Base-by-base conservation (phyloP, 345 rosid species). In the Rhodamnia argentea region DNA sequence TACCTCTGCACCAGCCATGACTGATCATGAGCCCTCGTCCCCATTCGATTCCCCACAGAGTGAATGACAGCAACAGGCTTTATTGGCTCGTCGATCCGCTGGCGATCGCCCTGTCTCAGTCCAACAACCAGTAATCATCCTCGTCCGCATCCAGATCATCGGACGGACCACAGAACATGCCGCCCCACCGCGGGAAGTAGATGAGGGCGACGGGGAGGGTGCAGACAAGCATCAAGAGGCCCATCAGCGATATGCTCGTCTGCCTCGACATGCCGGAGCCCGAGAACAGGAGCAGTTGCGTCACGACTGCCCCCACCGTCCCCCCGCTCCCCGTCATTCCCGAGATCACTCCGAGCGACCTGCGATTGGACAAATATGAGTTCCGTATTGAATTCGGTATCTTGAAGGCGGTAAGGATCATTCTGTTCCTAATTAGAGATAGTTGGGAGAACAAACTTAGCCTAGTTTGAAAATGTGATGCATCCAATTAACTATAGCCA, bases 291-390 rank as follows among this genome's bases (percentile, higher is more conserved):
- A 96, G 44, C 85, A 88, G 37, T 88, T 95, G 95, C 9, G 95
- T 96, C 85, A 90, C 92, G 26, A 94, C 98, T 15, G 98, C 98
- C 10, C 98, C 98, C 12, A 92, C 64, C 0, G 98, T 94, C 3
- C 99, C 99, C 22, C 99, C 98, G 18, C 95, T 92, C 51, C 98
- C 98, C 10, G 98, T 94, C 92, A 96, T 94, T 76, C 98, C 98
- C 26, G 98, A 89, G 84, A 95, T 93, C 86, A 94, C 94, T 86
- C 99, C 98, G 22, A 95, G 88, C 3, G 98, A 96, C 92, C 98
- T 96, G 92, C 70, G 58, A 4, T 32, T 12, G 12, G 23, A 56
- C 16, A 37, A 53, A 62, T 29, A 18, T 37, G 26, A 70, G 47
- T 70, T 4, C 26, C 26, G 12, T 6, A 70, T 70, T 47, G 47